Base-by-base conservation (phyloP, 257 asterid genomes). In the Jaltomata sinuosa region DNA sequence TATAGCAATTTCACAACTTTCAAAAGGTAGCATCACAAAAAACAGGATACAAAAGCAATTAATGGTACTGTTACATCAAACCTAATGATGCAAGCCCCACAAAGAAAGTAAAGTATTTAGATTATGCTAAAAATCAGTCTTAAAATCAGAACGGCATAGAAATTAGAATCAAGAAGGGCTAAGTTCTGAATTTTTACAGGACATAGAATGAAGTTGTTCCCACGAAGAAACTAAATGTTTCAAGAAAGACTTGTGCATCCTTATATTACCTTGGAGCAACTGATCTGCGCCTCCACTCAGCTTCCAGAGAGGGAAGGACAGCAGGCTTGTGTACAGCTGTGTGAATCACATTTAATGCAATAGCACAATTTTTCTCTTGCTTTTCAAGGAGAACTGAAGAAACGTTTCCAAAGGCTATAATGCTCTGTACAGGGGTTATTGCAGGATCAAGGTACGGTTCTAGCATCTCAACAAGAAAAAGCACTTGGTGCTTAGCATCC, bases 391-490 rank as follows among this genome's bases (percentile, higher is more conserved):
- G 92, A 86, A 82, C 82, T 52, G 98, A 90, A 82, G 98, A 88
- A 38, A 93, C 90, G 34, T 93, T 92, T 84, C 98, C 99, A 87
- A 97, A 97, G 84, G 97, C 89, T 91, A 94, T 92, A 85, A 85
- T 90, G 84, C 98, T 94, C 90, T 93, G 94, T 81, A 88, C 83
- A 84, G 98, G 98, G 89, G 93, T 91, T 84, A 97, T 91, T 62
- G 94, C 92, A 82, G 98, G 98, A 88, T 94, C 97, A 84, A 97
- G 92, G 88, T 84, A 97, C 18, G 98, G 98, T 87, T 94, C 99
- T 49, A 97, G 93, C 98, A 97, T 94, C 94, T 94, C 98, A 90
- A 95, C 84, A 87, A 97, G 89, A 92, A 97, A 97, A 68, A 94
- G 98, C 85, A 97, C 83, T 78, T 82, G 94, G 86, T 90, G 96